Conservation (phyloP, 129 eudicot species). For the Deinandra increscens region DNA sequence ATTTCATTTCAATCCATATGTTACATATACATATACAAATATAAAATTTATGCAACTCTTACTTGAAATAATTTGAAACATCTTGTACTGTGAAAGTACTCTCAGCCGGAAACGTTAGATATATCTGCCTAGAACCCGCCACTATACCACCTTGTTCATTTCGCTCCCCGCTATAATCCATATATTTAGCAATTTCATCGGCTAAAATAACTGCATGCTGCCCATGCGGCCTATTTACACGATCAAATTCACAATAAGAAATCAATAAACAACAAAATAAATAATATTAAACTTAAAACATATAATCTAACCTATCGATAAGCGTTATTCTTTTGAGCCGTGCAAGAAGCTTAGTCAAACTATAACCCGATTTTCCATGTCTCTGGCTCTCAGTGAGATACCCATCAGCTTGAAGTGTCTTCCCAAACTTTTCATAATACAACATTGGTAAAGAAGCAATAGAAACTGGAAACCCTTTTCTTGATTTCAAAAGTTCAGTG, state of each 20-base stretch:
- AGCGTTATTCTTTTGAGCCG: slow-evolving; percentile 64
- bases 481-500: slow-evolving; percentile 48
- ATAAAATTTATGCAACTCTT: not conserved
- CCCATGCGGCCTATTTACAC: slow-evolving; percentile 42
- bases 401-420: slow-evolving; percentile 72
- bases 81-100: slow-evolving; percentile 40
- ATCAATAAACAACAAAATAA: not conserved
- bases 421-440: slow-evolving; percentile 54
- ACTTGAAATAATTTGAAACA: slow-evolving; percentile 44
- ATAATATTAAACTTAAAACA: not conserved
- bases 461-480: slow-evolving; percentile 59
- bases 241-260: slow-evolving; percentile 8
- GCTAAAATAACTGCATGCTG: slow-evolving; percentile 38
- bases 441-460: slow-evolving; percentile 55
- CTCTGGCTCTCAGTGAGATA: slow-evolving; percentile 93
- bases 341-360: slow-evolving; percentile 89
- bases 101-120: slow-evolving; percentile 39
- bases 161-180: slow-evolving; percentile 34
- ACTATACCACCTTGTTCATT: slow-evolving; percentile 43
- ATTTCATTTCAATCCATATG: slow-evolving; percentile 2
- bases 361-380: slow-evolving; percentile 89
- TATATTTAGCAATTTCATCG: slow-evolving; percentile 31
- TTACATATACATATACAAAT: not conserved
- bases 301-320: slow-evolving; percentile 58
- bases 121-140: slow-evolving; percentile 40